phyloP scores from a whole-genome alignment of 345 rosid genomes.

The Dimocarpus longan region DNA sequence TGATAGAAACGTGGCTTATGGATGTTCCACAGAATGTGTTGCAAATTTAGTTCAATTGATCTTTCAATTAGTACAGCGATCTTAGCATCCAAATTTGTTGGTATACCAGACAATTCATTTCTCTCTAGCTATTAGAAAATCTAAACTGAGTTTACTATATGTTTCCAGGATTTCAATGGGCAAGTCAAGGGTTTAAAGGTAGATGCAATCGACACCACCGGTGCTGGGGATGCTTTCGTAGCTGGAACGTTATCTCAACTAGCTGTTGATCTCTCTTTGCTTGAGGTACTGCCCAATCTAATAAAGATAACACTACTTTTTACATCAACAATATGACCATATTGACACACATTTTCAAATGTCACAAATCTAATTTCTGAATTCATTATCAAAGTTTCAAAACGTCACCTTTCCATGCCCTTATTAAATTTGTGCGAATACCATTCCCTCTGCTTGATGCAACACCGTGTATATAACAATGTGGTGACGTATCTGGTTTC shows the following conservation, averaged over 20 bases:
- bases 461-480: not conserved
- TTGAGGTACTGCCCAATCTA: slow-evolving; percentile 54
- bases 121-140: not conserved
- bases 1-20: not conserved
- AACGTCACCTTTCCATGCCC: not conserved
- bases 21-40: not conserved
- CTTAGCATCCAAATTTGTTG: not conserved
- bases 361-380: not conserved
- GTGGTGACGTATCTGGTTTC: slow-evolving; percentile 1
- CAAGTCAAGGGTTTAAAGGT: slow-evolving; percentile 79
- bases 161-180: slow-evolving; percentile 72
- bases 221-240: slow-evolving; percentile 99
- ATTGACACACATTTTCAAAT: not conserved
- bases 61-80: not conserved
- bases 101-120: not conserved
- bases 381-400: not conserved
- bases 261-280: slow-evolving; percentile 69
- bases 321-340: not conserved
- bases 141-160: not conserved
- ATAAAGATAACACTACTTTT: not conserved
- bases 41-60: not conserved
- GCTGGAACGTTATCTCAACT: slow-evolving; percentile 75
- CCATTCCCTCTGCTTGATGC: not conserved
- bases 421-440: not conserved
- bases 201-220: slow-evolving; percentile 86